phyloP scores from a whole-genome alignment of 2,329 filamentous ascomycete genomes.

The Cryphonectria nitschkei region DNA sequence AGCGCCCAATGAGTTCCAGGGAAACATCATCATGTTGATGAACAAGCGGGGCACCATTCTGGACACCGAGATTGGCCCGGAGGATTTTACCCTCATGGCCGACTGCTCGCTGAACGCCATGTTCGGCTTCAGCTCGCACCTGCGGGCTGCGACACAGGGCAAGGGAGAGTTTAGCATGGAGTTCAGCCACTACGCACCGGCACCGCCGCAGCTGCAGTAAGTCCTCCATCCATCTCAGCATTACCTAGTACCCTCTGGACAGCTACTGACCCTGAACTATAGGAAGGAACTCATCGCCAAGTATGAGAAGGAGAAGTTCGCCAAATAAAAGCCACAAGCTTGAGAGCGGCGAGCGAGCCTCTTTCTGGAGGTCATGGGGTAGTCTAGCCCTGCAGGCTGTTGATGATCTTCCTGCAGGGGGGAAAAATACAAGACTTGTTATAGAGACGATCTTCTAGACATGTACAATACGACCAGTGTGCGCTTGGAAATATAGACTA shows the following conservation, averaged over 20 bases:
- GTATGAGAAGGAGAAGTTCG: slow-evolving; percentile 54
- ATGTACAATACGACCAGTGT: slow-evolving; percentile 21
- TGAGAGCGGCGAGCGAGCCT: not conserved
- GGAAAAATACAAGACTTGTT: not conserved
- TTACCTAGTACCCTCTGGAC: slow-evolving; percentile 24
- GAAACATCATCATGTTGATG: slow-evolving; percentile 88
- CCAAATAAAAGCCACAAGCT: slow-evolving; percentile 11
- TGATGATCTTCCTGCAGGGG: not conserved
- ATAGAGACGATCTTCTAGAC: slow-evolving; percentile 24
- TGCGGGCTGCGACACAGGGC: slow-evolving; percentile 92
- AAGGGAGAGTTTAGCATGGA: slow-evolving; percentile 99
- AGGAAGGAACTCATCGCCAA: slow-evolving; percentile 64
- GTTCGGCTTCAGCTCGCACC: slow-evolving; percentile 94
- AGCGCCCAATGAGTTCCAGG: slow-evolving; percentile 96
- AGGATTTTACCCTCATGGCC: slow-evolving; percentile 90
- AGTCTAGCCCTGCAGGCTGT: not conserved
- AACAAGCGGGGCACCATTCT: slow-evolving; percentile 97
- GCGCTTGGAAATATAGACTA: slow-evolving; percentile 19
- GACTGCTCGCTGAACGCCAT: slow-evolving; percentile 95
- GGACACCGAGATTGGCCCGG: slow-evolving; percentile 89
- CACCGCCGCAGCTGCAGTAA: slow-evolving; percentile 87
- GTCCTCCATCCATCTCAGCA: slow-evolving; percentile 35
- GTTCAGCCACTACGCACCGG: slow-evolving; percentile 92
- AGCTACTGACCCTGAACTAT: slow-evolving; percentile 34
- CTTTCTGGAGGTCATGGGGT: not conserved